Conservation (phyloP, 257 asterid species). For the Henckelia pumila region DNA sequence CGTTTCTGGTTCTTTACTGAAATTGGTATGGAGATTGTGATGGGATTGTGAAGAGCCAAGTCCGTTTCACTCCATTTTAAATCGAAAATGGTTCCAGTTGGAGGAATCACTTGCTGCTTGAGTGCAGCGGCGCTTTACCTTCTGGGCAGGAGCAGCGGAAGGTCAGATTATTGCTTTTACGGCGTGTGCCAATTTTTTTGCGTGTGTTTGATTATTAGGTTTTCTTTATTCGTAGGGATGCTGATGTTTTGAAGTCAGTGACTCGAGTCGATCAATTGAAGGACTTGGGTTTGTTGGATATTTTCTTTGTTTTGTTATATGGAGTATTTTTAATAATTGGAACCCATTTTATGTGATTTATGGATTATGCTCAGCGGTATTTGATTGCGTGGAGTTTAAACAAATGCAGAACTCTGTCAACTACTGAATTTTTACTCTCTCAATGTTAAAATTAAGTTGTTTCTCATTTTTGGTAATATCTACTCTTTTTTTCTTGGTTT, state of each 20-base stretch:
- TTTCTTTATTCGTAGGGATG: slow-evolving; percentile 57
- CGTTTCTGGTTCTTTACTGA: not conserved
- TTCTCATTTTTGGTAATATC: not conserved
- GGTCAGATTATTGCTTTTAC: slow-evolving; percentile 36
- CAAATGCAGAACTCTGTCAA: not conserved
- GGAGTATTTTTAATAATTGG: not conserved
- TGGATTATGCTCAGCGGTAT: not conserved
- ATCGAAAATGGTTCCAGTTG: slow-evolving; percentile 70
- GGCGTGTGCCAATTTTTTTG: not conserved
- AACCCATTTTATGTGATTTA: not conserved
- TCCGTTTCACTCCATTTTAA: slow-evolving; percentile 8
- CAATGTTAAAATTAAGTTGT: not conserved
- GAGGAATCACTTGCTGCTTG: slow-evolving; percentile 87
- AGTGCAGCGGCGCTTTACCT: slow-evolving; percentile 96
- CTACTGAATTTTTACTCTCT: too few relatives aligned
- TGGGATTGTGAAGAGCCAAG: slow-evolving; percentile 5
- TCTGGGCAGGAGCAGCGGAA: slow-evolving; percentile 94
- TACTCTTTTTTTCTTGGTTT: not conserved
- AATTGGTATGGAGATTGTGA: not conserved
- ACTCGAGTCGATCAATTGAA: slow-evolving; percentile 86
- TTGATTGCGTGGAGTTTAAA: not conserved
- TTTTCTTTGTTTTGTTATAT: not conserved
- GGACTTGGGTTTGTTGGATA: slow-evolving; percentile 70
- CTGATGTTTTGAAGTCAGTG: slow-evolving; percentile 71
- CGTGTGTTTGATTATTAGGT: not conserved